Base-by-base conservation (phyloP, 176 grass and related monocot genomes). In the Juncus inflexus region DNA sequence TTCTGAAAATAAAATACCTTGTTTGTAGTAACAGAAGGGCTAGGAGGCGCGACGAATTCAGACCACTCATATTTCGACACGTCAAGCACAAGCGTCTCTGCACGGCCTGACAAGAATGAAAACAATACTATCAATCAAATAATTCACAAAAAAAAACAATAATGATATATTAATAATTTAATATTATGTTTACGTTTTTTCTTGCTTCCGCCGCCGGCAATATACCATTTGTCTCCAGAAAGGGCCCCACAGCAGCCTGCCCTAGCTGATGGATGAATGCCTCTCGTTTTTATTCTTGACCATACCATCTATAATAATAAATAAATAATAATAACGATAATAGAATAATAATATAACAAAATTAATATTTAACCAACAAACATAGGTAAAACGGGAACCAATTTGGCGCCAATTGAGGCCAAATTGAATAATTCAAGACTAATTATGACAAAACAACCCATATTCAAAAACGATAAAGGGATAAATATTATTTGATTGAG, bases 161-260 rank as follows among this genome's bases (percentile, higher is more conserved):
- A 42, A 12, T 70, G 9, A 47, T 47, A 47, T 6, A 47, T 6
- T 47, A 12, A 16, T 35, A 69, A 74, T 40, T 6, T 61, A 5
- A 53, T 50, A 16, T 50, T 10, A 40, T 80, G 61, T 84, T 45
- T 82, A 99, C 94, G 75, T 71, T 82, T 92, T 86, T 87, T 97
- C 85, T 92, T 99, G 77, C 94, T 99, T 87, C 94, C 88, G 62
- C 94, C 94, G 0, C 94, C 94, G 37, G 80, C 53, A 55, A 99
- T 99, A 77, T 92, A 99, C 94, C 94, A 99, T 78, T 99, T 99
- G 75, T 88, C 84, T 12, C 94, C 94, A 82, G 82, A 99, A 38
- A 99, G 94, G 79, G 83, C 83, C 40, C 94, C 94, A 15, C 88
- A 84, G 67, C 88, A 99, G 76, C 94, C 88, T 37, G 94, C 84